These are phyloP conservation scores for Mycena rosella DNA, from an alignment of 768 basidiomycete genomes.

Conservation along the genomic window DNA sequence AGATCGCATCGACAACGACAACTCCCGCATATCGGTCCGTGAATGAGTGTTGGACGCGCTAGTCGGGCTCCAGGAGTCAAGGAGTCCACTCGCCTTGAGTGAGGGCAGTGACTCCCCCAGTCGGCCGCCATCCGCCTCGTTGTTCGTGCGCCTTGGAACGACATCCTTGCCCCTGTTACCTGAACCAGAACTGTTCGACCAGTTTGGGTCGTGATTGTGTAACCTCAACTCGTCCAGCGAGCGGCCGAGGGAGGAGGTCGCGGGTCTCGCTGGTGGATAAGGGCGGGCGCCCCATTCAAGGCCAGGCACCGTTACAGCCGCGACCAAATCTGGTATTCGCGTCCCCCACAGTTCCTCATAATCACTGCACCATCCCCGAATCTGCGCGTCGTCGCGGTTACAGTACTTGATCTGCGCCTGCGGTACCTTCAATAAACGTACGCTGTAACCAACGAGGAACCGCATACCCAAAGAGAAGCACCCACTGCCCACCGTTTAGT, in stretches of 20 bases:
- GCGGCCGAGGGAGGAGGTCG: constrained; percentile 42
- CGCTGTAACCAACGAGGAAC: constrained; percentile 19
- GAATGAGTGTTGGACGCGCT: constrained; percentile 26
- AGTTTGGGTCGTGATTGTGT: constrained; percentile 43
- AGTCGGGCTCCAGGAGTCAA: constrained; percentile 66
- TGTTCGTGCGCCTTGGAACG: constrained; percentile 35
- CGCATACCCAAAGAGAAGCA: constrained; percentile 70
- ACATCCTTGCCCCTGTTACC: constrained; percentile 37
- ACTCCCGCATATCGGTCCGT: constrained; percentile 37
- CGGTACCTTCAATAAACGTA: not conserved
- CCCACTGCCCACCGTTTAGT: constrained; percentile 60
- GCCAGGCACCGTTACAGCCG: constrained; percentile 47
- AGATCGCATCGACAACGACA: constrained; percentile 11
- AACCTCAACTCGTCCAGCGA: constrained; percentile 52
- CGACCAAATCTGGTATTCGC: constrained; percentile 62
- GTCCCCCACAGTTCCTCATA: constrained; percentile 79
- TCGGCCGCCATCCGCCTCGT: constrained; percentile 31
- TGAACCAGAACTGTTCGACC: constrained; percentile 35
- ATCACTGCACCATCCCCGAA: constrained; percentile 71
- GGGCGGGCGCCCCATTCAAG: constrained; percentile 28
- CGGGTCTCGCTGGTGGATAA: constrained; percentile 26
- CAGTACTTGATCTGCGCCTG: constrained; percentile 80
- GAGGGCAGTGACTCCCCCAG: constrained; percentile 70
- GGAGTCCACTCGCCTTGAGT: constrained; percentile 78
- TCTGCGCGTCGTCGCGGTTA: constrained; percentile 64